Evolutionary conservation across 176 grass and related monocot genomes (phyloP).

Genomic region (Elaeis guineensis): DNA sequence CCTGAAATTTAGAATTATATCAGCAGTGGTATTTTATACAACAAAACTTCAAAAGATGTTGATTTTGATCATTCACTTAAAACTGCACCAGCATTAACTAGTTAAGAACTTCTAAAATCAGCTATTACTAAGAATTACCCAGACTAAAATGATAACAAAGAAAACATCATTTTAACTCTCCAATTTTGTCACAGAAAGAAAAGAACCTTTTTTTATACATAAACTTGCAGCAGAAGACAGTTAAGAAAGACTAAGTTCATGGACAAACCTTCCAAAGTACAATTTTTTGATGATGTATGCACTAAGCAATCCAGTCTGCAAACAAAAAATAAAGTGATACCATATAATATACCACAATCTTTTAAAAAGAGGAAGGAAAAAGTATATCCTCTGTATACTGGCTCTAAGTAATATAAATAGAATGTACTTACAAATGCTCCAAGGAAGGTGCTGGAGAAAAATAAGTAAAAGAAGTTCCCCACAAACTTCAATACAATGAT

Average conservation of each 20-base stretch:
- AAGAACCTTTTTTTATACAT: background rate
- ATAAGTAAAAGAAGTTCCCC: slow-evolving; percentile 68
- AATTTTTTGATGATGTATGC: slow-evolving; percentile 93
- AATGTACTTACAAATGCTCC: slow-evolving; percentile 74
- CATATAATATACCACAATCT: too few relatives aligned
- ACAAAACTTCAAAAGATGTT: too few relatives aligned
- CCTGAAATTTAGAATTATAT: slow-evolving; percentile 28
- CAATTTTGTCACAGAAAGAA: too few relatives aligned
- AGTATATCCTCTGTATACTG: background rate
- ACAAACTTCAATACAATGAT: slow-evolving; percentile 50
- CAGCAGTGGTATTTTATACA: too few relatives aligned
- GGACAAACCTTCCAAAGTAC: slow-evolving; percentile 86
- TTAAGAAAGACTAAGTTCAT: background rate
- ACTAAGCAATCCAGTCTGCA: slow-evolving; percentile 80
- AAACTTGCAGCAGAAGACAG: background rate
- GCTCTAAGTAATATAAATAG: too few relatives aligned
- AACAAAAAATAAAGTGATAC: slow-evolving; percentile 8
- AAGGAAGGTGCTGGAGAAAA: slow-evolving; percentile 81
- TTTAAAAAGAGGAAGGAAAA: background rate
- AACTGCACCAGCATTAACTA: background rate
- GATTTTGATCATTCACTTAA: background rate
- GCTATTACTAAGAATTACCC: background rate
- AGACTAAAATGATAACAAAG: background rate
- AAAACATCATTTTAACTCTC: background rate
- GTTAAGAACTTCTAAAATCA: background rate